Conservation (phyloP, 495 filamentous ascomycete genomes). For the Friedmanniomyces endolithicus region DNA sequence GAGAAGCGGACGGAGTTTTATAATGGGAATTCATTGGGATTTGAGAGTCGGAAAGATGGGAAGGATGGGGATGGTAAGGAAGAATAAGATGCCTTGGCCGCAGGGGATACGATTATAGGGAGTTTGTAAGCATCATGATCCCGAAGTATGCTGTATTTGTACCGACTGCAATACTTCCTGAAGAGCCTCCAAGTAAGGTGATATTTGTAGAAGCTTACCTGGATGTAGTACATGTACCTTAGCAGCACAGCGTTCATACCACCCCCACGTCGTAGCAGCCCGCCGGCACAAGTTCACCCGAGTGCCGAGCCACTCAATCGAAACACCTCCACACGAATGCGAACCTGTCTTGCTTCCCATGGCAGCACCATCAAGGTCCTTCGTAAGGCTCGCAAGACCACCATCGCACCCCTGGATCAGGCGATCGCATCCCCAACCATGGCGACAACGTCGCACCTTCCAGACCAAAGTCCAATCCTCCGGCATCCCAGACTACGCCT, state of each 20-base stretch:
- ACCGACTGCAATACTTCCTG: too few species aligned
- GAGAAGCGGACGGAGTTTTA: slow-evolving; percentile 51
- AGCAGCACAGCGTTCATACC: too few species aligned
- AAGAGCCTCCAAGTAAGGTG: too few species aligned
- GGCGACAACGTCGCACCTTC: slow-evolving; percentile 5
- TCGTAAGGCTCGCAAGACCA: background rate
- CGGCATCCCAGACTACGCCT: slow-evolving; percentile 51
- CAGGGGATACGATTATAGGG: too few species aligned
- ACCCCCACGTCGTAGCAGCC: too few species aligned
- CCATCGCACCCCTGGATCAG: background rate
- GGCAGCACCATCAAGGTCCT: background rate
- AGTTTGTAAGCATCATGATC: too few species aligned
- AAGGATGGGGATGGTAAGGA: slow-evolving; percentile 23
- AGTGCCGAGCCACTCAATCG: background rate
- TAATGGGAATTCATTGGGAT: slow-evolving; percentile 80
- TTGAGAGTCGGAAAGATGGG: slow-evolving; percentile 55
- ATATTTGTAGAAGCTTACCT: too few species aligned
- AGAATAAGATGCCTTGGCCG: background rate
- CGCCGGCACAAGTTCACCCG: too few species aligned
- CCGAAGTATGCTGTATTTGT: background rate
- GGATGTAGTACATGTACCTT: too few species aligned
- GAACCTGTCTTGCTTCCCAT: background rate
- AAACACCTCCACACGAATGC: too few species aligned
- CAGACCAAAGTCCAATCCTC: slow-evolving; percentile 5
- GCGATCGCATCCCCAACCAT: too few species aligned